Evolutionary conservation across 345 rosid species (phyloP), one percentile per base, ranked within the genome.

Genomic region (Geranium rotundifolium): DNA sequence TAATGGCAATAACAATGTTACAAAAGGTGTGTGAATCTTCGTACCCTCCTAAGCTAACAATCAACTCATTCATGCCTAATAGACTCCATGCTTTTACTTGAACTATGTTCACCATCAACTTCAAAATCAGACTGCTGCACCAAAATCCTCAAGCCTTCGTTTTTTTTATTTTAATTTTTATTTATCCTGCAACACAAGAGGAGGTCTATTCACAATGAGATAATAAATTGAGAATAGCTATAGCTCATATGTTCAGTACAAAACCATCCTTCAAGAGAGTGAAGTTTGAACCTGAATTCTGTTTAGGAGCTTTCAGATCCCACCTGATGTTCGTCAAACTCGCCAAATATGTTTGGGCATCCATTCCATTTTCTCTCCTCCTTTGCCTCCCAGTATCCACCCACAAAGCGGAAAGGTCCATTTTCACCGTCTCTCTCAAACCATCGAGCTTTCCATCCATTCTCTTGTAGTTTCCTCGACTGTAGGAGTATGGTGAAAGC

Each of bases 371-470:
- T 84, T 50, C 65, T 56, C 49, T 29, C 73, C 27, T 81, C 82
- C 17, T 96, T 73, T 59, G 99, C 87, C 76, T 90, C 90, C 97
- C 99, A 93, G 62, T 90, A 93, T 18, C 96, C 97, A 2, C 96
- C 96, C n/a, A 54, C 31, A 17, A 80, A 90, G 65, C 66, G 69
- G 79, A 76, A 93, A 50, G 95, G 58, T 76, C 90, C 85, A 50
- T 78, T 64, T 68, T 84, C 86, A 60, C 73, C 79, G 31, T 82
- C 85, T 71, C 70, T 66, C 61, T 71, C 71, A 72, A 93, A 90
- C 97, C 99, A 93, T 80, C 83, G 79, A 0, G 99, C 92, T 63
- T 77, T 81, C 97, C 99, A 88, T 63, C 99, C 97, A 58, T 82
- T 81, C 72, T 88, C 97, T 74, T 93, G 97, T 73, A 90, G 62